phyloP scores from a whole-genome alignment of 495 filamentous ascomycete species.

The Neurospora tetrasperma region DNA sequence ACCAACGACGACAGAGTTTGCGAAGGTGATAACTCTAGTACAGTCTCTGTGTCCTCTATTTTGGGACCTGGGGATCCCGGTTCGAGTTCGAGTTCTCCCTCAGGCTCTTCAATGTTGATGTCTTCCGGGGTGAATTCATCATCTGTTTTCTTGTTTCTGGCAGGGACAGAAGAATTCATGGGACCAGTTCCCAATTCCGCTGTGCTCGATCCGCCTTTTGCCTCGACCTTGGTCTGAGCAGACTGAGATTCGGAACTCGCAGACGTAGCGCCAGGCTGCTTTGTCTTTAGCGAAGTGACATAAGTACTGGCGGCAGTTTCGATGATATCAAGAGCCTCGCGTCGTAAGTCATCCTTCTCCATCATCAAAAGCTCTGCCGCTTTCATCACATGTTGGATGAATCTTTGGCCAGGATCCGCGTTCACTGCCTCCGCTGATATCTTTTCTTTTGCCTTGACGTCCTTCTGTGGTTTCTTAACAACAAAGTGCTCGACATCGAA shows the following conservation, averaged over 20 bases:
- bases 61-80: conserved; percentile 13
- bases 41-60: not conserved
- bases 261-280: not conserved
- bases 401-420: conserved; percentile 21
- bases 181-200: not conserved
- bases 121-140: conserved; percentile 34
- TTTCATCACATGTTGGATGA: conserved; percentile 32
- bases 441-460: conserved; percentile 22
- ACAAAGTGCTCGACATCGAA: conserved; percentile 37
- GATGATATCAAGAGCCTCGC: conserved; percentile 34
- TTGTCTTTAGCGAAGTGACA: conserved; percentile 24
- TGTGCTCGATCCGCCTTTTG: not conserved
- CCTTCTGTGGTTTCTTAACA: conserved; percentile 15
- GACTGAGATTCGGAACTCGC: not conserved
- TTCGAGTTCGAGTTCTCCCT: conserved; percentile 25
- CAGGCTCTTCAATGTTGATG: conserved; percentile 37
- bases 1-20: conserved; percentile 1
- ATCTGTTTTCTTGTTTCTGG: conserved; percentile 14
- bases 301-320: conserved; percentile 35
- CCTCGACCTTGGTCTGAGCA: conserved; percentile 7
- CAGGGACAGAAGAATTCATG: not conserved
- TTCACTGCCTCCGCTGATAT: conserved; percentile 14
- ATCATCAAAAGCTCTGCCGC: conserved; percentile 26
- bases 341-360: conserved; percentile 22
- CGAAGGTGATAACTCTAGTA: conserved; percentile 2